phyloP scores from a whole-genome alignment of 2,329 filamentous ascomycete genomes.

The Calonectria henricotiae region DNA sequence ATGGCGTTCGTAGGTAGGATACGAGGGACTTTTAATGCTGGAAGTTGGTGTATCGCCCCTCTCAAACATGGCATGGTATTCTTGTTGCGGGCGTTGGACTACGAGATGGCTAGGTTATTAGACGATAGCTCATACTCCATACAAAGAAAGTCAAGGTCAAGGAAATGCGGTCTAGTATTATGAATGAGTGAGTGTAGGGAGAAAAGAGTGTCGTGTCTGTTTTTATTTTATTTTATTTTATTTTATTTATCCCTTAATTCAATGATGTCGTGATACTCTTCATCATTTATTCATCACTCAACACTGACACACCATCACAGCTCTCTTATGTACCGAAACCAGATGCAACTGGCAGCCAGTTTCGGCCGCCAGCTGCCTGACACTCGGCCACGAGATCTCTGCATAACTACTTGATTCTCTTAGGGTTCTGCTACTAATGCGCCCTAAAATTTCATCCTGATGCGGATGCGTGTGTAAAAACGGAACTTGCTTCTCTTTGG shows the following conservation, averaged over 20 bases:
- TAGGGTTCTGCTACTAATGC: constrained; percentile 1
- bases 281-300: neutral
- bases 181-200: neutral
- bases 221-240: neutral
- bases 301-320: neutral
- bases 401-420: neutral
- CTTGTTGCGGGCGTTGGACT: neutral
- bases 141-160: neutral
- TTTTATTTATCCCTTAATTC: too few relatives aligned
- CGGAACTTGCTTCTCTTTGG: neutral
- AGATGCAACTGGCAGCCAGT: neutral
- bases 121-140: neutral
- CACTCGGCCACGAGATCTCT: constrained; percentile 1
- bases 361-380: neutral
- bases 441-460: constrained; percentile 6
- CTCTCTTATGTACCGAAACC: too few relatives aligned
- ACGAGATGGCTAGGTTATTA: neutral
- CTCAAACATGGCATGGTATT: neutral
- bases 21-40: neutral
- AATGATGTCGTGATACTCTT: neutral
- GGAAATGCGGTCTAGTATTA: neutral
- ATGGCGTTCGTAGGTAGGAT: constrained; percentile 2
- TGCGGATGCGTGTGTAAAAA: neutral
- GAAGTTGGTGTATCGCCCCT: neutral
- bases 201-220: neutral